phyloP scores from a whole-genome alignment of 441 rosid species.

The Omphalea diandra region DNA sequence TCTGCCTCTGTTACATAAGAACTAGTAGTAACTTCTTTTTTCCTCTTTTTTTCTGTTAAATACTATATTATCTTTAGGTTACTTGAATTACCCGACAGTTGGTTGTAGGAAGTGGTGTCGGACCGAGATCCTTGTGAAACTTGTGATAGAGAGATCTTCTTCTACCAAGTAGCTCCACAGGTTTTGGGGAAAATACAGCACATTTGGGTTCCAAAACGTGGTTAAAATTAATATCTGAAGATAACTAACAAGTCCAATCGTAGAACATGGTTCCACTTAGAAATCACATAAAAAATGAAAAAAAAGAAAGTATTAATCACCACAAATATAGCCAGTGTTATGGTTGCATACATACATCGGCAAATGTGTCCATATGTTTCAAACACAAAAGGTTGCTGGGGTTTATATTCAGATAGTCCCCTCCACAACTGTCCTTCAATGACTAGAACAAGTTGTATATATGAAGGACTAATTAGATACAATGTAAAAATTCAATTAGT shows the following conservation, averaged over 20 bases:
- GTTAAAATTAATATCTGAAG: slow-evolving; percentile 23
- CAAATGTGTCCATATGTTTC: slow-evolving; percentile 27
- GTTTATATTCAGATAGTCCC: slow-evolving; percentile 35
- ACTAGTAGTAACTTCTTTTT: too few relatives aligned
- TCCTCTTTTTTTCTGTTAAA: too few relatives aligned
- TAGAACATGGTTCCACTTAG: too few relatives aligned
- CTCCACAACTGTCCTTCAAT: slow-evolving; percentile 46
- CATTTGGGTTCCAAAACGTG: slow-evolving; percentile 50
- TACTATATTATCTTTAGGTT: background rate
- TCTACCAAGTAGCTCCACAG: background rate
- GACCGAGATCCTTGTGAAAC: background rate
- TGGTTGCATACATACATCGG: slow-evolving; percentile 37
- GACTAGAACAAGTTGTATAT: slow-evolving; percentile 42
- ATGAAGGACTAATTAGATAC: background rate
- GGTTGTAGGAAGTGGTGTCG: background rate
- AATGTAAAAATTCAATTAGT: background rate
- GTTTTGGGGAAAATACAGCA: too few relatives aligned
- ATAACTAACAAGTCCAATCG: slow-evolving; percentile 30
- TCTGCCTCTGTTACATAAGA: too few relatives aligned
- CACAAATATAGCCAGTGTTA: too few relatives aligned
- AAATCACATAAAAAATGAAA: too few relatives aligned
- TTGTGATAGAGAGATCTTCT: background rate
- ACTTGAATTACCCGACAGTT: slow-evolving; percentile 2
- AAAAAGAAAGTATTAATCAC: too few relatives aligned
- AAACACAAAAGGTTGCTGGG: slow-evolving; percentile 43